Percentiles rank a stretch among this genome's conserved stretches.
These are phyloP conservation scores for Isoetes taiwanensis DNA, from an alignment of 75 land plant genomes.

Conservation along the genomic window DNA sequence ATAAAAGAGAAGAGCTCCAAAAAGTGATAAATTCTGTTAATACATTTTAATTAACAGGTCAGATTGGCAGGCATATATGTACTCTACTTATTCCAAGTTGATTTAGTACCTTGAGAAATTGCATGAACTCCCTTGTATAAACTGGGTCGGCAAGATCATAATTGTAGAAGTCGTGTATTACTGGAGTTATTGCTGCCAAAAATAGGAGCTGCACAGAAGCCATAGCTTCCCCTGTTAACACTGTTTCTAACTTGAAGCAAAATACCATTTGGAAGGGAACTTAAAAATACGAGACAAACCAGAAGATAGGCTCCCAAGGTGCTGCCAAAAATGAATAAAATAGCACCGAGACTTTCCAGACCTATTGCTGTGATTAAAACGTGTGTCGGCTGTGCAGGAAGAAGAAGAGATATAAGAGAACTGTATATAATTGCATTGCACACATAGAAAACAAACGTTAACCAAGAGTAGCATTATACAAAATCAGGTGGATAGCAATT, in stretches of 20 bases:
- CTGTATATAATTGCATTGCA: no score
- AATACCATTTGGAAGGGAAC: no score
- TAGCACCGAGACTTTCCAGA: constrained; percentile 41
- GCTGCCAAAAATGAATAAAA: constrained; percentile 54
- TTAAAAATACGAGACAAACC: no score
- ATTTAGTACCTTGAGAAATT: constrained; percentile 45
- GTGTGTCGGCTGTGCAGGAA: constrained; percentile 31
- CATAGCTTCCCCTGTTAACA: no score
- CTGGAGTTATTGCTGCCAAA: constrained; percentile 34
- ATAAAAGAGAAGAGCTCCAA: constrained; percentile 2
- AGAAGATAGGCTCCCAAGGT: constrained; percentile 45
- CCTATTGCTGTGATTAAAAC: constrained; percentile 31
- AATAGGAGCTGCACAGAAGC: constrained; percentile 39
- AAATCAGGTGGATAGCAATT: no score
- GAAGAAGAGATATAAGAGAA: no score
- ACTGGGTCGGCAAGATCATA: constrained; percentile 43
- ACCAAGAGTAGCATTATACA: no score
- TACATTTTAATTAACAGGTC: neutral
- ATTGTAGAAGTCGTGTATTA: constrained; percentile 69
- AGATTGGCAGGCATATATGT: no score
- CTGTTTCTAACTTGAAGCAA: no score
- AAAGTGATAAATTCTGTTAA: constrained; percentile 2
- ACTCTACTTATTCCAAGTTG: neutral
- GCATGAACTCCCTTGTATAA: constrained; percentile 32
- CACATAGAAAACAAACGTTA: no score